These are phyloP conservation scores for Colletotrichum limetticola DNA, from an alignment of 2,329 filamentous ascomycete genomes.

Conservation along the genomic window DNA sequence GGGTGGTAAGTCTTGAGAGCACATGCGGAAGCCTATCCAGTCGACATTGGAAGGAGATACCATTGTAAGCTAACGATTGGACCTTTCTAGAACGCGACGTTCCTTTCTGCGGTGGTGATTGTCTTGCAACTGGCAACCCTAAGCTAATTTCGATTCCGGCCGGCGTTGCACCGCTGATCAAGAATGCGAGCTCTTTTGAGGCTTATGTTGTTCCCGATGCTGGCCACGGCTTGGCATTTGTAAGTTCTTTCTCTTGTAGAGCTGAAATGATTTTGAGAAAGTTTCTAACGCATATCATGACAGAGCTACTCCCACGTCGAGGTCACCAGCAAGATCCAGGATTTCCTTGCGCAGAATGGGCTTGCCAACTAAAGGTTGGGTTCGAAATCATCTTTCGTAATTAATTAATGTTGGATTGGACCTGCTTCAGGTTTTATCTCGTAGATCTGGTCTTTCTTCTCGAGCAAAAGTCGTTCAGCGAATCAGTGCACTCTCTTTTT, in stretches of 20 bases:
- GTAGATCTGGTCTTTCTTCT: not conserved
- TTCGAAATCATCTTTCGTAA: not conserved
- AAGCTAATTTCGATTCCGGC: constrained; percentile 55
- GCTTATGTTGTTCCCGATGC: constrained; percentile 64
- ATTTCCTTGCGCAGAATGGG: constrained; percentile 47
- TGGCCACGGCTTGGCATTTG: constrained; percentile 63
- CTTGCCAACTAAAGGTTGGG: not conserved
- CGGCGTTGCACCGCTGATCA: constrained; percentile 52
- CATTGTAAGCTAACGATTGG: not conserved
- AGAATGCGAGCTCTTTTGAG: constrained; percentile 59
- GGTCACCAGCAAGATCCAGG: constrained; percentile 49
- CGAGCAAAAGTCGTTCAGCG: not conserved
- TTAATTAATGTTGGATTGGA: not conserved
- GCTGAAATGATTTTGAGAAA: not conserved
- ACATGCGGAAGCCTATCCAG: no score
- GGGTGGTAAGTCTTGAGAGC: constrained; percentile 51
- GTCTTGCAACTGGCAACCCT: constrained; percentile 54
- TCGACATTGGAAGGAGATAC: no score
- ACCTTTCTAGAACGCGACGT: constrained; percentile 53
- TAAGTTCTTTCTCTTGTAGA: constrained; percentile 18
- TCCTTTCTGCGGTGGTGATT: constrained; percentile 72
- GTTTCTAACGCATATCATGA: constrained; percentile 7
- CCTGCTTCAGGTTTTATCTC: no score
- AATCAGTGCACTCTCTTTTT: not conserved
- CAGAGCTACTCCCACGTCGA: constrained; percentile 44